Percentiles rank a stretch among this genome's conserved stretches.
These are phyloP conservation scores for Colletotrichum gigasporum DNA, from an alignment of 2,329 filamentous ascomycete genomes.

Conservation along the genomic window DNA sequence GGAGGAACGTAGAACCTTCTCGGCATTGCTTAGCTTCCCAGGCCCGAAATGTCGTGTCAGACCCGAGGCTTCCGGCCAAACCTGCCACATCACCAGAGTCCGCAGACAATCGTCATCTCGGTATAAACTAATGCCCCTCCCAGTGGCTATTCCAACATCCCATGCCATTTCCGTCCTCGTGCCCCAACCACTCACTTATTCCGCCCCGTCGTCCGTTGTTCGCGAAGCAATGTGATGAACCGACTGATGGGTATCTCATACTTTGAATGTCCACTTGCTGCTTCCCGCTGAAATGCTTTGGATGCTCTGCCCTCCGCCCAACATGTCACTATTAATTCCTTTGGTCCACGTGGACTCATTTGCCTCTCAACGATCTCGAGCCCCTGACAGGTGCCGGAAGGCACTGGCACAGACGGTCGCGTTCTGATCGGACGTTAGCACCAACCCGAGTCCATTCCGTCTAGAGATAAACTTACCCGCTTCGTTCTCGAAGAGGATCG, in stretches of 20 bases:
- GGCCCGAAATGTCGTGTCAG: not conserved
- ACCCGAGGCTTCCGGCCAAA: slow-evolving; percentile 23
- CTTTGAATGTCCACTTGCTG: slow-evolving; percentile 24
- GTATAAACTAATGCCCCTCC: slow-evolving; percentile 9
- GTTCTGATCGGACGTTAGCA: slow-evolving; percentile 50
- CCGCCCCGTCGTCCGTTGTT: slow-evolving; percentile 5
- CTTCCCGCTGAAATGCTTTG: slow-evolving; percentile 21
- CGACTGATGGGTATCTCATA: slow-evolving; percentile 30
- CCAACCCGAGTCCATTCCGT: not conserved
- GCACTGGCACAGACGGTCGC: slow-evolving; percentile 60
- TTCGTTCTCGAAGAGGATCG: slow-evolving; percentile 83
- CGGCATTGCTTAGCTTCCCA: slow-evolving; percentile 9
- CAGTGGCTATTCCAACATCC: not conserved
- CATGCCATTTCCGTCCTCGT: not conserved
- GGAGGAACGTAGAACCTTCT: not conserved
- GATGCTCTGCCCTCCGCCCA: slow-evolving; percentile 2
- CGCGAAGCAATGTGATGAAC: slow-evolving; percentile 29
- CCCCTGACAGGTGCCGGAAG: slow-evolving; percentile 68
- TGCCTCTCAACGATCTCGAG: slow-evolving; percentile 41
- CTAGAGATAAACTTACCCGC: slow-evolving; percentile 66
- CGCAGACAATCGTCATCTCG: not conserved
- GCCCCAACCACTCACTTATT: not conserved
- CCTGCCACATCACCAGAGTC: not conserved
- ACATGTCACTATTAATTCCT: not conserved
- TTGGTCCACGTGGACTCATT: slow-evolving; percentile 14